Conservation (phyloP, 1,284 basidiomycete genomes). For the Vanrija pseudolonga region DNA sequence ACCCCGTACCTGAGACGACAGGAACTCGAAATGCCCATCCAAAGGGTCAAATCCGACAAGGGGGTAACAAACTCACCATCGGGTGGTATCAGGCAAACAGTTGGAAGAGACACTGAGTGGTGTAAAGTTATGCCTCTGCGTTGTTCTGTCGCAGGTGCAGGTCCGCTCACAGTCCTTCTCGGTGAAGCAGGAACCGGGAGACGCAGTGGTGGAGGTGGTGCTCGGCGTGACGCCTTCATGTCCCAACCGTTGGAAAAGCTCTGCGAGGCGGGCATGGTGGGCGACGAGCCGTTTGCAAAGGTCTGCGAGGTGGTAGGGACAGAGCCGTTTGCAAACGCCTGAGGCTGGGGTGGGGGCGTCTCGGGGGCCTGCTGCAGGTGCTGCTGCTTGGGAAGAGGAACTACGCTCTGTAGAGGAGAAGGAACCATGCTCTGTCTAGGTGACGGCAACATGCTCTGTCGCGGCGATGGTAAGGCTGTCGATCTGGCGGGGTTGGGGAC, state of each 20-base stretch:
- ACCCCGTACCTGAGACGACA: no score
- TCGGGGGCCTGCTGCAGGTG: not conserved
- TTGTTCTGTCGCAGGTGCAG: no score
- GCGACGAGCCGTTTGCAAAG: not conserved
- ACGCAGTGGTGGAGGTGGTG: not conserved
- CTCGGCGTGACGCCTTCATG: not conserved
- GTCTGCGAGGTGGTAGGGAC: no score
- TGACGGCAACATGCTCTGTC: not conserved
- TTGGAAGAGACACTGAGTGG: constrained; percentile 1
- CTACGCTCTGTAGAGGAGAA: not conserved
- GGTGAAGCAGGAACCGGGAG: not conserved
- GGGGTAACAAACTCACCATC: constrained; percentile 3
- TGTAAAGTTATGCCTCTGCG: not conserved
- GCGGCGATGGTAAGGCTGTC: not conserved
- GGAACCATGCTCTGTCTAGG: not conserved
- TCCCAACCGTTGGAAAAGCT: not conserved
- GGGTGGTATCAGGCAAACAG: constrained; percentile 12
- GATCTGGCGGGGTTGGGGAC: not conserved
- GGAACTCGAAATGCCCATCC: no score
- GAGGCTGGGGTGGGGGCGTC: no score
- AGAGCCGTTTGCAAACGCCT: no score
- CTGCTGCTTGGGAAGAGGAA: not conserved
- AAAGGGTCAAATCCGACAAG: no score
- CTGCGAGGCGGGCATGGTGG: not conserved
- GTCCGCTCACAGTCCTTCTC: not conserved